Percentiles rank a stretch among this genome's conserved stretches.
These are phyloP conservation scores for Teratosphaeria nubilosa DNA, from an alignment of 2,329 filamentous ascomycete species.

Conservation along the genomic window DNA sequence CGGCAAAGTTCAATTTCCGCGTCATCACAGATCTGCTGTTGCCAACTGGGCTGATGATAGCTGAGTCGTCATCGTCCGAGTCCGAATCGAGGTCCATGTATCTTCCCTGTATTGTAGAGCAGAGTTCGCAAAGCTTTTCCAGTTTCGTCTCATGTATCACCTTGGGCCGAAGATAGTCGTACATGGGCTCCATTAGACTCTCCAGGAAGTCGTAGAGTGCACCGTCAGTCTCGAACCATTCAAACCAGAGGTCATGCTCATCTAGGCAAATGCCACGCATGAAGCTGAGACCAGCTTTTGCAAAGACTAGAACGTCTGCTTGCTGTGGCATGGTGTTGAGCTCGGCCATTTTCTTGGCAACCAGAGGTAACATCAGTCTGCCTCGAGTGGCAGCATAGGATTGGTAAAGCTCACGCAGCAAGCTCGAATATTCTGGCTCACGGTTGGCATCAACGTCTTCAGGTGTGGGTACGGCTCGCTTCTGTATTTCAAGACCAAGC, in stretches of 20 bases:
- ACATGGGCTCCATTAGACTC: slow-evolving; percentile 56
- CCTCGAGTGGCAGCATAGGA: slow-evolving; percentile 51
- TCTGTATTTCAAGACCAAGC: slow-evolving; percentile 58
- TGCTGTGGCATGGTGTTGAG: slow-evolving; percentile 49
- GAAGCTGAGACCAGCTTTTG: slow-evolving; percentile 54
- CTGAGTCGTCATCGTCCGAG: slow-evolving; percentile 36
- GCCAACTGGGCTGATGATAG: slow-evolving; percentile 9
- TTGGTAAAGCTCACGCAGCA: slow-evolving; percentile 56
- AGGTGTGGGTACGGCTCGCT: slow-evolving; percentile 47
- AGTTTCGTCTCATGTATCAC: slow-evolving; percentile 59
- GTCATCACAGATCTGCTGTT: slow-evolving; percentile 8
- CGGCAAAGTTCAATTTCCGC: slow-evolving; percentile 47
- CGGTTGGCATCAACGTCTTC: slow-evolving; percentile 40
- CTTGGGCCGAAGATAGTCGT: slow-evolving; percentile 54
- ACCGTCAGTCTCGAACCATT: slow-evolving; percentile 55
- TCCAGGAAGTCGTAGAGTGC: slow-evolving; percentile 58
- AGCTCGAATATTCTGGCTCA: slow-evolving; percentile 54
- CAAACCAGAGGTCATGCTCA: slow-evolving; percentile 56
- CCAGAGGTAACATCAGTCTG: slow-evolving; percentile 50
- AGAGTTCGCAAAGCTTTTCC: slow-evolving; percentile 56
- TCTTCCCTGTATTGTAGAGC: slow-evolving; percentile 54
- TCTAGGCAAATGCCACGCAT: slow-evolving; percentile 56
- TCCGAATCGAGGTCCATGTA: slow-evolving; percentile 48
- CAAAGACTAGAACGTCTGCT: slow-evolving; percentile 55
- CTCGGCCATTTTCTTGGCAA: slow-evolving; percentile 50